phyloP scores from a whole-genome alignment of 73 alveolate species.

The Blepharisma japonicum region DNA sequence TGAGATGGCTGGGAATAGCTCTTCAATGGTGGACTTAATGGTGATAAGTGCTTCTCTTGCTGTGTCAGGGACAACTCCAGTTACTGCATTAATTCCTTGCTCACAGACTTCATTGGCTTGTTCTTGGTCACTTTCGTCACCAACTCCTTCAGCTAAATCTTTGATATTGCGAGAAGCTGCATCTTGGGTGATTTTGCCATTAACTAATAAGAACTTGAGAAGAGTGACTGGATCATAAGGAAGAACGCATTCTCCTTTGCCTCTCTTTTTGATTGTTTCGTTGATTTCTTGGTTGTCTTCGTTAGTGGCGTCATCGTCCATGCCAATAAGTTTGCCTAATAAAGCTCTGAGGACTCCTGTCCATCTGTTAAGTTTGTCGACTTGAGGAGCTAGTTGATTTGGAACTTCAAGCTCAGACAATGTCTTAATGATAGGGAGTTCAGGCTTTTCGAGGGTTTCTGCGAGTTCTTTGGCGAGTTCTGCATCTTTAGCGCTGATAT shows the following conservation, averaged over 20 bases:
- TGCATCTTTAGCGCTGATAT: background rate
- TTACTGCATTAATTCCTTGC: background rate
- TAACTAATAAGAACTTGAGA: background rate
- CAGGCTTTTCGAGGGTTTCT: background rate
- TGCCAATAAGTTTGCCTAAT: background rate
- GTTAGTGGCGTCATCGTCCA: background rate
- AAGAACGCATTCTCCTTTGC: background rate
- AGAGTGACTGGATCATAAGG: background rate
- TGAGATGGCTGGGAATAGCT: background rate
- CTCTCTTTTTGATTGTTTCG: background rate
- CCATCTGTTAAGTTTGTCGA: background rate
- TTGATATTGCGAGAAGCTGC: background rate
- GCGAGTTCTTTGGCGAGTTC: background rate
- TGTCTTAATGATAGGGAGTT: background rate
- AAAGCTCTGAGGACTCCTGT: background rate
- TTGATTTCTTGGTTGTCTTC: background rate
- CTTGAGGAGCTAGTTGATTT: background rate
- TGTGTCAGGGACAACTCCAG: constrained; percentile 6
- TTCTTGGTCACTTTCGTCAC: background rate
- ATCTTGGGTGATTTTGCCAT: background rate
- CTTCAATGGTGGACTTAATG: background rate
- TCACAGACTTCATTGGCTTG: background rate
- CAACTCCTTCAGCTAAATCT: background rate
- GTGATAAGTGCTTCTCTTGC: background rate
- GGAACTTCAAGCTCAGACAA: background rate